Evolutionary conservation across 305 asterid genomes (phyloP).

Genomic region (Stenogyne calaminthoides): DNA sequence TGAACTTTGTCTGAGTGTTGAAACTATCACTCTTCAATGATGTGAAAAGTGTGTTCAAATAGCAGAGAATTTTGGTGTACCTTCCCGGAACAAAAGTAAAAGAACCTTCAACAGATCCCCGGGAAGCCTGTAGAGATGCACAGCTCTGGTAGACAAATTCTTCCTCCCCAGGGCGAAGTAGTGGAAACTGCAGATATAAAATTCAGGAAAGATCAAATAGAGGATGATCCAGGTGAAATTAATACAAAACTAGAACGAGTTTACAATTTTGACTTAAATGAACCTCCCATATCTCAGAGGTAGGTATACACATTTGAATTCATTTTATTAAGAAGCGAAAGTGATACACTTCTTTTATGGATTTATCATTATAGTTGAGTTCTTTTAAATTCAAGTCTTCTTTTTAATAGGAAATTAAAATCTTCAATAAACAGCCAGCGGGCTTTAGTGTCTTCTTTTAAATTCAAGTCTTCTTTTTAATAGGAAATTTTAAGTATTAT

Average conservation of each 20-base stretch:
- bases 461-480: no score
- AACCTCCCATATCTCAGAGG: constrained; percentile 9
- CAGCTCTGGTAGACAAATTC: constrained; percentile 89
- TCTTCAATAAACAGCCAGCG: neutral
- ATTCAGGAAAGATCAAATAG: constrained; percentile 29
- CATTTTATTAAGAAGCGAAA: neutral
- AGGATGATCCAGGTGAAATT: constrained; percentile 6
- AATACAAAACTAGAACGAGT: neutral
- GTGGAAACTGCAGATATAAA: constrained; percentile 67
- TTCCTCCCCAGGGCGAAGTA: constrained; percentile 68
- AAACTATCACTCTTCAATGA: neutral
- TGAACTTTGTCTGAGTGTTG: neutral
- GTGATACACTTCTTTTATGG: neutral
- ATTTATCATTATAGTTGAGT: neutral
- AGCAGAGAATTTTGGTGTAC: constrained; percentile 37
- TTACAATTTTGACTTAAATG: no score
- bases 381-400: neutral
- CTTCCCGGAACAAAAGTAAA: constrained; percentile 95
- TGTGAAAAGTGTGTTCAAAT: neutral
- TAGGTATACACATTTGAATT: neutral
- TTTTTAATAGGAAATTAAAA: neutral
- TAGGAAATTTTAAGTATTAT: no score
- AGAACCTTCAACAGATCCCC: constrained; percentile 81
- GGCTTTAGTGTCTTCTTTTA: no score
- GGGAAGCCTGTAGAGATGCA: constrained; percentile 43